These are phyloP conservation scores for Microthlaspi erraticum DNA, from an alignment of 345 rosid genomes.

Conservation along the genomic window DNA sequence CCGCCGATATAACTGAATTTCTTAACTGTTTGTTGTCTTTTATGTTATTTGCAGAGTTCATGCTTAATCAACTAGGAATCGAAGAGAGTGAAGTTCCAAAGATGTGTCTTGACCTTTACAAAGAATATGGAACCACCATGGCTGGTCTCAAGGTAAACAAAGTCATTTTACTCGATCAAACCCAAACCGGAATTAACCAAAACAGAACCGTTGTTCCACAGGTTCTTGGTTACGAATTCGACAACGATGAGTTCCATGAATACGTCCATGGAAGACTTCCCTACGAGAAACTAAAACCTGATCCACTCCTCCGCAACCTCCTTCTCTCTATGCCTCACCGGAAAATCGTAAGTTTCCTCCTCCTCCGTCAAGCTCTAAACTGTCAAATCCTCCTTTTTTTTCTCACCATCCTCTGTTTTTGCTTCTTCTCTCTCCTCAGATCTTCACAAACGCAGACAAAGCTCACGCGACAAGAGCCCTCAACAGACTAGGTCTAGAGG, in stretches of 20 bases:
- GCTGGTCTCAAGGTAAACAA: conserved; percentile 83
- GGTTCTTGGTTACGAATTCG: conserved; percentile 86
- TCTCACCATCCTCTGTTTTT: conserved; percentile 10
- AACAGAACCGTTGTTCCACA: conserved; percentile 39
- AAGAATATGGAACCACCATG: conserved; percentile 95
- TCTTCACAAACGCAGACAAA: conserved; percentile 82
- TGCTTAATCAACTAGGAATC: conserved; percentile 67
- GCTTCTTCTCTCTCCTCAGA: conserved; percentile 38
- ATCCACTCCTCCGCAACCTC: conserved; percentile 71
- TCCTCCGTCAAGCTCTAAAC: too few species aligned
- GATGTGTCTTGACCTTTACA: conserved; percentile 87
- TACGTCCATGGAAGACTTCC: conserved; percentile 86
- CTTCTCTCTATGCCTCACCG: conserved; percentile 82
- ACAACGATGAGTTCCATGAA: conserved; percentile 84
- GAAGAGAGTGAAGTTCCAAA: conserved; percentile 84
- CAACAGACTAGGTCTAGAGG: conserved; percentile 63
- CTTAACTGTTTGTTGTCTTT: background rate
- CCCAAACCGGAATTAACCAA: conserved; percentile 3
- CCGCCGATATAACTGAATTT: background rate
- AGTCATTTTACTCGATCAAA: background rate
- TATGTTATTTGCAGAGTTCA: conserved; percentile 59
- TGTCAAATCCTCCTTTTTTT: background rate
- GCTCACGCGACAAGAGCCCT: conserved; percentile 59
- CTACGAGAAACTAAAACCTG: conserved; percentile 71
- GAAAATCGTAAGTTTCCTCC: conserved; percentile 63